Base-by-base conservation (phyloP, 495 filamentous ascomycete genomes). In the Aspergillus hancockii region DNA sequence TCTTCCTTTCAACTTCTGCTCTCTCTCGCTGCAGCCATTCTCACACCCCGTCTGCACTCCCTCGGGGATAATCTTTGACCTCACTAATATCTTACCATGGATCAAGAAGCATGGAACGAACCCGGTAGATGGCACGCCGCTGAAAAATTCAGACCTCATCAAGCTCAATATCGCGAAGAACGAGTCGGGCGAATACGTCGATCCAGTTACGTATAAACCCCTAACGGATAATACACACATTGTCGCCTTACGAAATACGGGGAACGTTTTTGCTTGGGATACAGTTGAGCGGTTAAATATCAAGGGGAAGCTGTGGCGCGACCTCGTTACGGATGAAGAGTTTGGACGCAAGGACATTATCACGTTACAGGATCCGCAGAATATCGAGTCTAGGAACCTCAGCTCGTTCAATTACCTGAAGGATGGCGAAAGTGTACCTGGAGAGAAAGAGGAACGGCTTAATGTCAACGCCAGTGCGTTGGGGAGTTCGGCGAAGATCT, bases 181-280 rank as follows among this genome's bases (percentile, higher is more conserved):
- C 72, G 93, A 90, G 54, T 88, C 93, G 55, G 91, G 88, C 55
- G 95, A 98, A 64, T 90, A 91, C 63, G 90, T 97, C 61, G 94
- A 99, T 70, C 94, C 94, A 1, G 93, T 99, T 21, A 97, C 91
- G 4, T 98, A 88, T 80, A 99, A 99, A 75, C 88, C 94, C 12
- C 88, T 99, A 63, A 99, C 94, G 38, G 92, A 99, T 69, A 98
- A 97, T 71, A 97, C 95, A 9, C 94, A 99, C 70, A 89, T 99
- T 46, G 90, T 98, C 46, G 92, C 93, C 30, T 77, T 99, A 58
- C 80, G 87, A 49, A 91, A 90, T 64, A 90, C 91, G 38, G 92
- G 91, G 34, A 98, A 98, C 75, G 95, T 97, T 8, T 99, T 97
- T 68, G 86, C 92, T 10, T 96, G 88, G 85, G 94, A 98, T 68